Percentiles rank a stretch among this genome's conserved stretches.
These are phyloP conservation scores for Coriolopsis trogii DNA, from an alignment of 1,284 basidiomycete species.

Conservation along the genomic window DNA sequence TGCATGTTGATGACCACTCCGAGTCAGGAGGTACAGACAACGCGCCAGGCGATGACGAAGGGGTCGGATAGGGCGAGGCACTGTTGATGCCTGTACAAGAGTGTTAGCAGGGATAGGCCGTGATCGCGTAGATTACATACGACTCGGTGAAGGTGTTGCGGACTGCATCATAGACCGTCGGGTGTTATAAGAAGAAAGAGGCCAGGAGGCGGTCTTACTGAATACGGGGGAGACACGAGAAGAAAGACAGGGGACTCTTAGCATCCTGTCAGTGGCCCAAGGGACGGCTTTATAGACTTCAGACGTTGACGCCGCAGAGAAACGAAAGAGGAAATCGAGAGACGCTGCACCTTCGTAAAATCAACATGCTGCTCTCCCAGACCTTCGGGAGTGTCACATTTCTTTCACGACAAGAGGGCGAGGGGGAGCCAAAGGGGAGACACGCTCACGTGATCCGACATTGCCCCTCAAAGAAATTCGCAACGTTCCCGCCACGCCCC, in stretches of 20 bases:
- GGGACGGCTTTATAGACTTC: constrained; percentile 13
- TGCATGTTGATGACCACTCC: constrained; percentile 10
- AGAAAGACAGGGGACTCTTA: constrained; percentile 12
- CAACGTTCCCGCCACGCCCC: constrained; percentile 8
- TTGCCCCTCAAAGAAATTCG: constrained; percentile 1
- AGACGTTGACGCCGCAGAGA: constrained; percentile 13
- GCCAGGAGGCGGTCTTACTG: constrained; percentile 5
- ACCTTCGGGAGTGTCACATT: constrained; percentile 5
- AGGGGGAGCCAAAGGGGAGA: not conserved
- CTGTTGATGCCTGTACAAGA: constrained; percentile 8
- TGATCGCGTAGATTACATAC: constrained; percentile 6
- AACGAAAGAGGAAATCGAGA: constrained; percentile 18
- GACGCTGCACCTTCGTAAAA: constrained; percentile 9
- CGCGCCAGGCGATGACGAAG: constrained; percentile 21
- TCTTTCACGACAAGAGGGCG: not conserved
- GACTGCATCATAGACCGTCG: not conserved
- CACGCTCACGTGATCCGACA: constrained; percentile 5
- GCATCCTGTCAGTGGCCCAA: constrained; percentile 1
- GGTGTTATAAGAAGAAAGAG: not conserved
- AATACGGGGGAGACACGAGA: not conserved
- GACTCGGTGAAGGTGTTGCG: constrained; percentile 12
- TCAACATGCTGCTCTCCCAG: constrained; percentile 14
- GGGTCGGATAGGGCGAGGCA: constrained; percentile 15
- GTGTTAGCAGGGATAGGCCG: not conserved
- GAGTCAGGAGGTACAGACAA: constrained; percentile 13